Conservation (phyloP, 2,329 filamentous ascomycete species). For the Metarhizium guizhouense region DNA sequence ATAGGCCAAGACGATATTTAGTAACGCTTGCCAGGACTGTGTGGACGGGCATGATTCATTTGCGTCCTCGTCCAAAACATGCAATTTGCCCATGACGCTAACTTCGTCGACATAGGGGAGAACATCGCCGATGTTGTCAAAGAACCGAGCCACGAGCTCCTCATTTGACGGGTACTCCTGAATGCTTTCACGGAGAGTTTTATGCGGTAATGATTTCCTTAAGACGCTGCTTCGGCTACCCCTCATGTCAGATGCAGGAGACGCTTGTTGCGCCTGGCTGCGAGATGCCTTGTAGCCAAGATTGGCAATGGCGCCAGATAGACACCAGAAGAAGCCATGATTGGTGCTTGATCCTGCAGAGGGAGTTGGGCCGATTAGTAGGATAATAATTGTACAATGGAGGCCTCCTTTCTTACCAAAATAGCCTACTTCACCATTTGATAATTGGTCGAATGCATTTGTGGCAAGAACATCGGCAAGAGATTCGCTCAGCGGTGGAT, state of each 20-base stretch:
- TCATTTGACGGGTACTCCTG: neutral
- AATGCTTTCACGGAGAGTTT: neutral
- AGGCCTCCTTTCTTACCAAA: neutral
- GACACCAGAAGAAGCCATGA: neutral
- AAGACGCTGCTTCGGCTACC: neutral
- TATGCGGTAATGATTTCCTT: neutral
- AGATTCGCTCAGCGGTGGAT: neutral
- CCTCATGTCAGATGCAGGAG: neutral
- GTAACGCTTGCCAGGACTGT: neutral
- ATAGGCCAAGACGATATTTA: neutral
- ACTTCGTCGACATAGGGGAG: neutral
- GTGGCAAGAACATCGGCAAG: neutral
- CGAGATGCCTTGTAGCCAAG: neutral
- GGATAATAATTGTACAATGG: neutral
- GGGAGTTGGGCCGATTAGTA: neutral
- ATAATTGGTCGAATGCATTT: neutral
- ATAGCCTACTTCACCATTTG: neutral
- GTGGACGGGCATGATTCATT: neutral
- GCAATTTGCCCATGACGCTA: neutral
- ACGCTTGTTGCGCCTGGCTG: neutral
- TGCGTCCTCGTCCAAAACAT: neutral
- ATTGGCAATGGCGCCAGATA: neutral
- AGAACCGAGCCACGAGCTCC: neutral
- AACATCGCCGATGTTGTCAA: neutral
- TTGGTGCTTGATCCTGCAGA: neutral